phyloP scores from a whole-genome alignment of 192 early-diverging fungal genomes.

The Linnemannia exigua region DNA sequence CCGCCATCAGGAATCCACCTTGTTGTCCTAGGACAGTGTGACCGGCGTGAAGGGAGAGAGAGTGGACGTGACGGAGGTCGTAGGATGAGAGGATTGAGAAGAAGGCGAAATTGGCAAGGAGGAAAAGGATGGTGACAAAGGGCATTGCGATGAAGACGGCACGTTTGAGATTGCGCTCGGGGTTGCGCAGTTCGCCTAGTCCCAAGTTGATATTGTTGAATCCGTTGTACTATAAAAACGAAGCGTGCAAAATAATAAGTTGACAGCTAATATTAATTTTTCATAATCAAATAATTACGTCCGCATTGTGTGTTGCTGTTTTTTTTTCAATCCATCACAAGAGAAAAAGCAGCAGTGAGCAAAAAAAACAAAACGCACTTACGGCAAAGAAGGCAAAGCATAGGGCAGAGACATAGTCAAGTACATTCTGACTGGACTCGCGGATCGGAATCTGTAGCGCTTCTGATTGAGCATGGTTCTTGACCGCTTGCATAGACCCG shows the following conservation, averaged over 20 bases:
- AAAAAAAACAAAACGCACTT: no score
- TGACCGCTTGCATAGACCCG: constrained; percentile 45
- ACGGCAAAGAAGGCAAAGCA: constrained; percentile 59
- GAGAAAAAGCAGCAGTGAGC: neutral
- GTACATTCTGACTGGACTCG: constrained; percentile 41
- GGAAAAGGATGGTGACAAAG: constrained; percentile 51
- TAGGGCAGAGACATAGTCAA: constrained; percentile 53
- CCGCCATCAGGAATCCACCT: constrained; percentile 46
- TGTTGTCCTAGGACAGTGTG: constrained; percentile 45
- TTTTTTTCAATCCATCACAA: no score
- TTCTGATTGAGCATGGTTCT: constrained; percentile 44
- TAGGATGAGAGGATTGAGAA: constrained; percentile 55
- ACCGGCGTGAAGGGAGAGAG: constrained; percentile 44
- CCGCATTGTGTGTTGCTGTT: no score
- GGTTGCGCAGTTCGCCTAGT: constrained; percentile 53
- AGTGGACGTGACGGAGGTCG: constrained; percentile 55
- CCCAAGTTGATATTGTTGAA: constrained; percentile 62
- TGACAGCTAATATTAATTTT: no score
- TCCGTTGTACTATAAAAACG: constrained; percentile 50
- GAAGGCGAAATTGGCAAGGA: constrained; percentile 58
- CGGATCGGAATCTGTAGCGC: constrained; percentile 40
- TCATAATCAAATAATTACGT: no score
- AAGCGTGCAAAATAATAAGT: neutral
- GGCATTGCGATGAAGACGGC: constrained; percentile 53
- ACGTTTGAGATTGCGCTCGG: constrained; percentile 46